These are phyloP conservation scores for Amaranthus tricolor DNA, from an alignment of 179 eudicot genomes.

Conservation along the genomic window DNA sequence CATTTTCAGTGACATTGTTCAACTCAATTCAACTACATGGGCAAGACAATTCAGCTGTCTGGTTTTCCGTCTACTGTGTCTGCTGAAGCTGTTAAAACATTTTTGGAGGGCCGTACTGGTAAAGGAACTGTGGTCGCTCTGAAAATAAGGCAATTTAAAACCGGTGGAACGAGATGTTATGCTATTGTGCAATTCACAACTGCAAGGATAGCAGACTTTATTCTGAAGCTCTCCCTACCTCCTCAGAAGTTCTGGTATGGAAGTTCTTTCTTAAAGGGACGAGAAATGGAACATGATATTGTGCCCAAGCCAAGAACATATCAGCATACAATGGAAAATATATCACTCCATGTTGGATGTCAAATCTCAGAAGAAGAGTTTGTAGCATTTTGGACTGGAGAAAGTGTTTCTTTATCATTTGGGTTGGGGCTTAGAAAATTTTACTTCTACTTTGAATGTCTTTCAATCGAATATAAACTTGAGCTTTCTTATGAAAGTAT, in stretches of 20 bases:
- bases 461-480: slow-evolving; percentile 47
- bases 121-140: slow-evolving; percentile 60
- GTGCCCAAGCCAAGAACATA: slow-evolving; percentile 50
- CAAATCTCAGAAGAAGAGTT: slow-evolving; percentile 57
- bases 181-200: slow-evolving; percentile 66
- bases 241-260: slow-evolving; percentile 43
- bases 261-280: slow-evolving; percentile 50
- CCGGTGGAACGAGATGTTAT: slow-evolving; percentile 40
- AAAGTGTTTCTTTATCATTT: slow-evolving; percentile 47
- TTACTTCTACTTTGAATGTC: slow-evolving; percentile 37
- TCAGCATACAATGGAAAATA: slow-evolving; percentile 36
- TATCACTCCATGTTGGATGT: slow-evolving; percentile 64
- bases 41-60: slow-evolving; percentile 65
- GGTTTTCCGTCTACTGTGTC: slow-evolving; percentile 62
- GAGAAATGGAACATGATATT: slow-evolving; percentile 43
- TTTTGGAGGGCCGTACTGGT: slow-evolving; percentile 59
- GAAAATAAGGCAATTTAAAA: slow-evolving; percentile 53
- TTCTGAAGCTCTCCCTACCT: slow-evolving; percentile 35
- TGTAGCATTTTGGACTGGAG: slow-evolving; percentile 47
- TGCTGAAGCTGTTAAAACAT: slow-evolving; percentile 42
- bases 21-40: slow-evolving; percentile 29
- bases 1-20: slow-evolving; percentile 19
- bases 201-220: slow-evolving; percentile 30
- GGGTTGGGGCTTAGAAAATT: slow-evolving; percentile 60
- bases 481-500: slow-evolving; percentile 78